Evolutionary conservation across 2,329 filamentous ascomycete species (phyloP).

Genomic region (Basipetospora chlamydospora): DNA sequence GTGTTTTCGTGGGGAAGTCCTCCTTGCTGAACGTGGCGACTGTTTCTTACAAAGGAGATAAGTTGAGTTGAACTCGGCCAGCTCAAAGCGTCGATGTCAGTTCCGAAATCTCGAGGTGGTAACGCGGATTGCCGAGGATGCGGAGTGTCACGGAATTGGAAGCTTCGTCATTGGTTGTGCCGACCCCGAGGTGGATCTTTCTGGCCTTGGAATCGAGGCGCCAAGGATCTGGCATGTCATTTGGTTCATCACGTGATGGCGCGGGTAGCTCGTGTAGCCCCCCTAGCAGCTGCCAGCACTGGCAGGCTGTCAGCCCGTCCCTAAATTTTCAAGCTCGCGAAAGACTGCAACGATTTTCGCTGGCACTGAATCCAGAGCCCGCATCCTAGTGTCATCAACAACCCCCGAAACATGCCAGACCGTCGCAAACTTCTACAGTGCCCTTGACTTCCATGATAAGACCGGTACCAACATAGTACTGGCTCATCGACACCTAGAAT

Average conservation of each 20-base stretch:
- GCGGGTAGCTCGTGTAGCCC: background rate
- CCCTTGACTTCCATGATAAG: no score
- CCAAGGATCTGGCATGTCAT: no score
- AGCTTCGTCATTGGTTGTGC: slow-evolving; percentile 27
- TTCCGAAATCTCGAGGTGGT: slow-evolving; percentile 5
- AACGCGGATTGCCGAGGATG: slow-evolving; percentile 35
- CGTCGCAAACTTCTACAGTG: no score
- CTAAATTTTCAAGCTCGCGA: slow-evolving; percentile 4
- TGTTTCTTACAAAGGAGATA: slow-evolving; percentile 2
- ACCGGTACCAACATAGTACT: no score
- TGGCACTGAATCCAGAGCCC: no score
- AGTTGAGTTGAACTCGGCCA: background rate
- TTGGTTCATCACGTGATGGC: slow-evolving; percentile 4
- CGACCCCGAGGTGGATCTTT: background rate
- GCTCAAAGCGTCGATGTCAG: slow-evolving; percentile 1
- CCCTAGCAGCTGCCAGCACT: slow-evolving; percentile 1
- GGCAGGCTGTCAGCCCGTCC: background rate
- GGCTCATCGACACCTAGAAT: slow-evolving; percentile 1
- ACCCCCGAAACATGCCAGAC: no score
- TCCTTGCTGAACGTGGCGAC: no score
- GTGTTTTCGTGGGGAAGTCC: no score
- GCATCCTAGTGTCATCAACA: no score
- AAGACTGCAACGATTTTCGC: no score
- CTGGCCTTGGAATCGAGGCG: slow-evolving; percentile 7
- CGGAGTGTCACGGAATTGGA: slow-evolving; percentile 21